Evolutionary conservation across 1,139 yeast species (phyloP).

Genomic region (Pichia sp.): DNA sequence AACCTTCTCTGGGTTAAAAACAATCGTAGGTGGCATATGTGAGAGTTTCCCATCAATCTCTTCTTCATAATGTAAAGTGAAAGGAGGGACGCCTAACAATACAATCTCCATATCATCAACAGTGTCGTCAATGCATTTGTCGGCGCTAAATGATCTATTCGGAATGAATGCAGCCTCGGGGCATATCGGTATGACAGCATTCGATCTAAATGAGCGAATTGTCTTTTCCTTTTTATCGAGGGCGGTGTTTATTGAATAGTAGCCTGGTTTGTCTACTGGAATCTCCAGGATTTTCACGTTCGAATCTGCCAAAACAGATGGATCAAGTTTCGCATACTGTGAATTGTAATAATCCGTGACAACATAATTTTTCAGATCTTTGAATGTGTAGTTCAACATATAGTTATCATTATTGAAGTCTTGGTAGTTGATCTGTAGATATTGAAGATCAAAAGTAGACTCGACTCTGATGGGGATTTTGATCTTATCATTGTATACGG

Average conservation of each 20-base stretch:
- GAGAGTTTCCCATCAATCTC: conserved; percentile 37
- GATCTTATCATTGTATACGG: conserved; percentile 27
- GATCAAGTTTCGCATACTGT: conserved; percentile 27
- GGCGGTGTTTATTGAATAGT: conserved; percentile 61
- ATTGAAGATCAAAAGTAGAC: conserved; percentile 67
- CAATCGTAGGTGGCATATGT: conserved; percentile 21
- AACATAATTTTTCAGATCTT: conserved; percentile 43
- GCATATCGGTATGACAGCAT: conserved; percentile 64
- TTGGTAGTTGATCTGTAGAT: conserved; percentile 56
- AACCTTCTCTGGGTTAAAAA: conserved; percentile 23
- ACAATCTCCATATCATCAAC: conserved; percentile 37
- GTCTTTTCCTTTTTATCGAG: conserved; percentile 56
- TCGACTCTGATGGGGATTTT: conserved; percentile 74
- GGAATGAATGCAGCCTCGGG: conserved; percentile 56
- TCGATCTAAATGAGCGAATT: conserved; percentile 58
- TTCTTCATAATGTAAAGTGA: conserved; percentile 54
- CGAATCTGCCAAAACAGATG: conserved; percentile 30
- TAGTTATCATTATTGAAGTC: conserved; percentile 48
- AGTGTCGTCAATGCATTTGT: conserved; percentile 59
- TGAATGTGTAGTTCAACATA: conserved; percentile 47
- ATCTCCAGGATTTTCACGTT: conserved; percentile 43
- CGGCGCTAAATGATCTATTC: conserved; percentile 22
- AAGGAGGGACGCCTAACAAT: conserved; percentile 70
- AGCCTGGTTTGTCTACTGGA: conserved; percentile 65
- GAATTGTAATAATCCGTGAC: conserved; percentile 32